These are phyloP conservation scores for Adansonia madagascariensis DNA, from an alignment of 441 rosid genomes.

Conservation along the genomic window DNA sequence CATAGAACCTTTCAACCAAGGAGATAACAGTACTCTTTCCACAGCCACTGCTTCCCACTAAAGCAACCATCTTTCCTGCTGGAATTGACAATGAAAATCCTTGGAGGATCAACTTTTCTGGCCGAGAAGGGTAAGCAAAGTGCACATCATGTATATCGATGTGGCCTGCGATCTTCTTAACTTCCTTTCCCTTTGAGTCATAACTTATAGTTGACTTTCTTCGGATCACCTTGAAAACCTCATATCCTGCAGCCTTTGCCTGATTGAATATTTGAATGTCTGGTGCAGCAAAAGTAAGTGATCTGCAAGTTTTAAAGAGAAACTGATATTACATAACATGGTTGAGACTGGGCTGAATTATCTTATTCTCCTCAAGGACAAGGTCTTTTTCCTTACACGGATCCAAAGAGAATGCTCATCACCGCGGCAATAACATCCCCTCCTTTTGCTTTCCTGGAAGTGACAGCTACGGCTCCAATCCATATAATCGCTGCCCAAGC, in stretches of 20 bases:
- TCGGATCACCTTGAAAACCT: conserved; percentile 55
- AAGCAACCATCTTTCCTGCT: conserved; percentile 60
- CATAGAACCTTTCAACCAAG: conserved; percentile 63
- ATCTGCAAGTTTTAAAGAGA: conserved; percentile 36
- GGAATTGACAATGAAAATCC: conserved; percentile 64
- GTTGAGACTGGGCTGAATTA: background rate
- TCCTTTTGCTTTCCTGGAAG: conserved; percentile 46
- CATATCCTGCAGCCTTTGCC: conserved; percentile 69
- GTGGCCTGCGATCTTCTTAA: conserved; percentile 48
- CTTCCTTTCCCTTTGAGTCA: conserved; percentile 32
- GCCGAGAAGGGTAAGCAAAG: conserved; percentile 66
- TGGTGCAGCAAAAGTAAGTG: conserved; percentile 72
- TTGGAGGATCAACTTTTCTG: conserved; percentile 47
- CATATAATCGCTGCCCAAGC: conserved; percentile 69
- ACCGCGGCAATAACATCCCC: conserved; percentile 66
- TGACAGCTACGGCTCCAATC: conserved; percentile 61
- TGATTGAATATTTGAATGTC: conserved; percentile 70
- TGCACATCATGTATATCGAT: conserved; percentile 46
- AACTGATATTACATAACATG: background rate
- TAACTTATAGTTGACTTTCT: conserved; percentile 49
- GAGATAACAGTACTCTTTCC: conserved; percentile 72
- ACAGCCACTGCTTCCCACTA: conserved; percentile 73
- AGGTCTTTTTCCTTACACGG: conserved; percentile 44
- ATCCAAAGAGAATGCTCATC: conserved; percentile 69
- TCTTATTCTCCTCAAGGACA: background rate